A percentile compares a stretch with the other conserved stretches of the same genome.
These are phyloP conservation scores for Calonectria fujianensis DNA, from an alignment of 2,329 filamentous ascomycete genomes.

Conservation along the genomic window DNA sequence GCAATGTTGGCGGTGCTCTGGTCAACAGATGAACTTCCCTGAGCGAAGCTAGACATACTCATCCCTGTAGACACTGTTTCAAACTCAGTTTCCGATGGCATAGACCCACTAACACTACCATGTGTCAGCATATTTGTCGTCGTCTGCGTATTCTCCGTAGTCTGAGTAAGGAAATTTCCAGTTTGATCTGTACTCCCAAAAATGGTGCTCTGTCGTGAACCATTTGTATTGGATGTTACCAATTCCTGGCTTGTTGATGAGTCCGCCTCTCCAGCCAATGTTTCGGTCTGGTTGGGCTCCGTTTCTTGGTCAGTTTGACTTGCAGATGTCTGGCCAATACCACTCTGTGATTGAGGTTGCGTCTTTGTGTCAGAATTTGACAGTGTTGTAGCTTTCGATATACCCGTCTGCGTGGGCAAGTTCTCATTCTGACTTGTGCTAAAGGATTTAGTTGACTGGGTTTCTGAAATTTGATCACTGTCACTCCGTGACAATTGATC, in stretches of 20 bases:
- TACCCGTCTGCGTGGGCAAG: background rate
- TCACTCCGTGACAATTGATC: background rate
- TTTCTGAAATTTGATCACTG: background rate
- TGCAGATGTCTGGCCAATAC: background rate
- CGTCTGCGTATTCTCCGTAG: background rate
- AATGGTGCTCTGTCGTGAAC: background rate
- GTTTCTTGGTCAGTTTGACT: background rate
- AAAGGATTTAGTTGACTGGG: background rate
- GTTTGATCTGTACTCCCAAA: background rate
- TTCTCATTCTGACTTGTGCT: background rate
- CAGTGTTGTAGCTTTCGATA: background rate
- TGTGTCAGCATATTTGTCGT: background rate
- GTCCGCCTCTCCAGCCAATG: background rate
- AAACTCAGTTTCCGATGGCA: background rate
- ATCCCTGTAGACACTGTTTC: too few relatives aligned
- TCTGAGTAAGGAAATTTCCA: background rate
- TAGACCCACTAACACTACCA: background rate
- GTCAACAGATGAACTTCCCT: too few relatives aligned
- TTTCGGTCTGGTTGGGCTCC: background rate
- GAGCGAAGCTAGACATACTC: too few relatives aligned
- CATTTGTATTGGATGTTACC: background rate
- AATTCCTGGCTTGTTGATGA: background rate
- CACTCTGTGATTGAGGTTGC: background rate
- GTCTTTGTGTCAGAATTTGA: background rate
- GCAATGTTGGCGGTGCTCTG: too few relatives aligned